Base-by-base conservation (phyloP, 345 rosid species). In the Iberis pinnata region DNA sequence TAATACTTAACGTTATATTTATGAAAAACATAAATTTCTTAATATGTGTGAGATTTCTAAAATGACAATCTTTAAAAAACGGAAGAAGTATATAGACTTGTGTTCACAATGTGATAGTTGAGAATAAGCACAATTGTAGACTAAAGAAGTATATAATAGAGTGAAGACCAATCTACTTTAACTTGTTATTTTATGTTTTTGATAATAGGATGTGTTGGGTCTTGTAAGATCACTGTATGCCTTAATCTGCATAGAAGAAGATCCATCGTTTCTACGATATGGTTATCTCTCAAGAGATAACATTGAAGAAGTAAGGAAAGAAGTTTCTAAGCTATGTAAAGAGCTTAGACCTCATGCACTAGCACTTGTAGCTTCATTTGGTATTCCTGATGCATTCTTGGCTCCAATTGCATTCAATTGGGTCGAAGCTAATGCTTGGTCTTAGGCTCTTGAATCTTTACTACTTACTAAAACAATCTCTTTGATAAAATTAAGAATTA, bases 371-470 rank as follows among this genome's bases (percentile, higher is more conserved):
- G 56, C 71, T 52, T 84, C 96, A 25, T 83, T 80, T 8, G 92
- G 96, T 52, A 71, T 90, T 50, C 98, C 98, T 13, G 81, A 76
- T 35, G 69, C 89, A 2, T 78, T 84, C 61, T 70, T 90, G 77
- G 65, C 81, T 70, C 98, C 96, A 8, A 70, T 90, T 64, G 96
- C 98, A 33, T 87, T 69, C 43, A 58, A 90, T 65, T 90, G 98
- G 96, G 77, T 90, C 13, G 93, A 80, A 13, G 81, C 96, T 19
- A 82, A 90, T 57, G 73, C 96, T 13, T 81, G 84, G 89, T 74
- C 92, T 49, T 76, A n/a, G n/a, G n/a, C n/a, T n/a, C 86, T 22
- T 6, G 7, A 78, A n/a, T n/a, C n/a, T 64, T 49, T 58, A 76
- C 47, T 57, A 60, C 7, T n/a, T n/a, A n/a, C n/a, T n/a, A n/a